Evolutionary conservation across 768 basidiomycete species (phyloP), one percentile per base, ranked within the genome.

Genomic region (Glaciozyma antarctica): DNA sequence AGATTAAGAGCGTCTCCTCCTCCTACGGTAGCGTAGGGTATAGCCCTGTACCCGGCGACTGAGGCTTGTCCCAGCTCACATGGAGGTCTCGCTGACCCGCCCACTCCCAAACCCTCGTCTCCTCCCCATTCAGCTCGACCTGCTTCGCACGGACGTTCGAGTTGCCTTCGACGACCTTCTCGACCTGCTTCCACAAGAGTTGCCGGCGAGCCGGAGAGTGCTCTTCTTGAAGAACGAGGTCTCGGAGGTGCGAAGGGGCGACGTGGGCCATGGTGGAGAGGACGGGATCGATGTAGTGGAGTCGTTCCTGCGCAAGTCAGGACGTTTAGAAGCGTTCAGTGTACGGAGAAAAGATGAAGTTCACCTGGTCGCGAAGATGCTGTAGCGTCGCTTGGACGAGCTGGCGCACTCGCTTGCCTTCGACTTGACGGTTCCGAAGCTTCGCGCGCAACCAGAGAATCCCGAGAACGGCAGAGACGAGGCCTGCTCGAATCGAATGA

Each of bases 71-170:
- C 21, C n/a, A 19, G 16, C 47, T n/a, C 16, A n/a, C 47, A n/a
- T 21, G 21, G 19, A 41, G 38, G 38, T 41, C 38, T 15, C 38
- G 8, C 13, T 41, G 38, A 41, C 47, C 47, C 21, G 47, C 83
- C 91, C 91, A 94, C 63, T 86, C 79, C 91, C 91, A 94, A 62
- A 90, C 90, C 69, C 88, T 83, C 77, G 85, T 81, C 78, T 90
- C 89, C 76, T 93, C 90, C 16, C 91, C 90, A 70, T 86, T 86
- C 66, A 80, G 81, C 76, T 94, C 91, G 76, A 88, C 88, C 60
- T 90, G 78, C 75, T 87, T 88, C 38, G 84, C 85, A 67, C 88
- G 83, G 51, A 95, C 88, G 76, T 95, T 95, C 38, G 88, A 83
- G 78, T 95, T 95, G 61, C 85, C 83, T 77, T 93, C 91, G 5